A percentile compares a stretch with the other conserved stretches of the same genome.
Conservation (phyloP, 192 early-diverging fungal species). For the Jimgerdemannia lactiflua region DNA sequence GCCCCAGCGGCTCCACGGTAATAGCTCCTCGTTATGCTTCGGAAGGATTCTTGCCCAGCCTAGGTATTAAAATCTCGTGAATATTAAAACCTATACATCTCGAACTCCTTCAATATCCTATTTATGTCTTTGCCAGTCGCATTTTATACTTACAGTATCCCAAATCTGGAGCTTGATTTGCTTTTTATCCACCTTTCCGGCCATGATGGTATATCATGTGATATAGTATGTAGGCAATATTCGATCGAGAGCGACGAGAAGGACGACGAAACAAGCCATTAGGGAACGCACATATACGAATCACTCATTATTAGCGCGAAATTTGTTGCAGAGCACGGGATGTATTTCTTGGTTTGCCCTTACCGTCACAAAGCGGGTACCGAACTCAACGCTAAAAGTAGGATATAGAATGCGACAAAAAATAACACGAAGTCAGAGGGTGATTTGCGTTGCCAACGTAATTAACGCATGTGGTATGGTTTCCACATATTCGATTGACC, state of each 20-base stretch:
- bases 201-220: background rate
- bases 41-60: conserved; percentile 84
- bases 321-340: no score
- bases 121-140: background rate
- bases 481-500: no score
- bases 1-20: conserved; percentile 80
- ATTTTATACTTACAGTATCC: conserved; percentile 70
- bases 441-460: no score
- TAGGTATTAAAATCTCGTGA: conserved; percentile 9
- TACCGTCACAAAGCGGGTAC: conserved; percentile 66
- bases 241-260: background rate
- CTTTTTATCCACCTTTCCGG: conserved; percentile 61
- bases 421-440: background rate
- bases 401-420: background rate
- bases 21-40: conserved; percentile 83
- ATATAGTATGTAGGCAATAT: conserved; percentile 1
- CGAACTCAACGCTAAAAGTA: conserved; percentile 68
- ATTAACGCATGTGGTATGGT: no score
- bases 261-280: no score
- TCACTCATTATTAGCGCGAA: conserved; percentile 22
- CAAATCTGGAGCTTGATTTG: conserved; percentile 92
- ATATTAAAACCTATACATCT: background rate
- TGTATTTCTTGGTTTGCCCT: no score
- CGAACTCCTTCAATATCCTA: no score
- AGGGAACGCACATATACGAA: no score